These are phyloP conservation scores for Plasmodium fragile DNA, from an alignment of 169 alveolate species.

Conservation along the genomic window DNA sequence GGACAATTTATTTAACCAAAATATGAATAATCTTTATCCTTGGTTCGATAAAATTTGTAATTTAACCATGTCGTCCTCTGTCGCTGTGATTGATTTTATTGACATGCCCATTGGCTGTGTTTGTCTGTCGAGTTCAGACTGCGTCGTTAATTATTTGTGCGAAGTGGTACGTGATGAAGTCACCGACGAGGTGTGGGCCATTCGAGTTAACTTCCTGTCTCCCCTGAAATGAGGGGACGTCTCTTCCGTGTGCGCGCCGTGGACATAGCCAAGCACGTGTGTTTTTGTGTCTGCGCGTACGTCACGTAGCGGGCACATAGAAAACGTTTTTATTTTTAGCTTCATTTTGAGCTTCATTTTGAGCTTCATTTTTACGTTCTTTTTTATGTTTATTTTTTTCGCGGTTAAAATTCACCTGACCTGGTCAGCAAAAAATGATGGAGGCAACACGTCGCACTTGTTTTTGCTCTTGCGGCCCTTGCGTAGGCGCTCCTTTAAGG, in stretches of 20 bases:
- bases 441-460: not conserved
- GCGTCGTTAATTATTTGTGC: constrained; percentile 68
- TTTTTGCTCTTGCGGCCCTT: not conserved
- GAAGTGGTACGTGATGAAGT: constrained; percentile 70
- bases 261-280: not conserved
- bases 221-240: constrained; percentile 33
- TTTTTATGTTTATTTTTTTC: not conserved
- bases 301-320: not conserved
- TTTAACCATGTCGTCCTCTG: constrained; percentile 53
- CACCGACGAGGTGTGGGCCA: constrained; percentile 76
- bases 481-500: not conserved
- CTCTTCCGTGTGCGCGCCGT: not conserved
- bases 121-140: constrained; percentile 64
- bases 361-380: not conserved
- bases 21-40: constrained; percentile 51
- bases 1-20: constrained; percentile 26
- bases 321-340: too few relatives aligned
- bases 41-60: constrained; percentile 74
- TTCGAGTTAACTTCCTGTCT: constrained; percentile 60
- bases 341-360: not conserved
- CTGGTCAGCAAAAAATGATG: not conserved
- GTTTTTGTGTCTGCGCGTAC: not conserved
- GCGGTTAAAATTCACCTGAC: not conserved
- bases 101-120: constrained; percentile 76
- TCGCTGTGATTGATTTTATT: constrained; percentile 56